Base-by-base conservation (phyloP, 1,139 yeast species). In the Geotrichum histeridarum region DNA sequence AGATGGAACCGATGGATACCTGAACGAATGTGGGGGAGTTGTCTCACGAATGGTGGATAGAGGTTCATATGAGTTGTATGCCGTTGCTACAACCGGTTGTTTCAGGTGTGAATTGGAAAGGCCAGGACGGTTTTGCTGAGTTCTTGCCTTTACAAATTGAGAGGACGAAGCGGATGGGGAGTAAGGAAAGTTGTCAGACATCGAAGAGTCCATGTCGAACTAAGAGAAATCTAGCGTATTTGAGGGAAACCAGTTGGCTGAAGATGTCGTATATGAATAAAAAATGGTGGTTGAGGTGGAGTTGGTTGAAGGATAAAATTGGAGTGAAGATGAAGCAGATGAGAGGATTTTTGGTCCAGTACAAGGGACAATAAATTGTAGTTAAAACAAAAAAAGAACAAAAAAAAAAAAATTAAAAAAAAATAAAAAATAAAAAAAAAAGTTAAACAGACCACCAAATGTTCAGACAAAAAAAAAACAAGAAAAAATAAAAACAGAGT, bases 21-120 rank as follows among this genome's bases (percentile, higher is more conserved):
- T 52, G 37, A 48, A 52, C 2, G 53, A 48, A 31, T 55, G 58
- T 15, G 58, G 58, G 18, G 58, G 58, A 2, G 58, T 55, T 6
- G 55, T 52, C 15, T 55, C 58, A 15, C 58, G 50, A 5, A 51
- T 45, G 17, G 54, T 44, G 22, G 54, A 33, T 15, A 51, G 30
- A 11, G 45, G 50, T 33, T 48, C 50, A 37, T 51, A 48, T 1
- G 51, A 39, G 51, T 32, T 48, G 45, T 18, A 48, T 4, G 45
- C 45, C 6, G 51, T 39, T 2, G 51, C 39, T 15, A 38, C 43
- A 17, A 39, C 38, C 8, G 51, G 51, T 7, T 39, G 45, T 31
- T 48, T 48, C 39, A 48, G 31, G 33, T 48, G 14, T 8, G 47
- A 32, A 9, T 18, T 12, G 8, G 31, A 31, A 27, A 32, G 38